Evolutionary conservation across 2,329 filamentous ascomycete species (phyloP).

Genomic region (Bipolaris bicolor): DNA sequence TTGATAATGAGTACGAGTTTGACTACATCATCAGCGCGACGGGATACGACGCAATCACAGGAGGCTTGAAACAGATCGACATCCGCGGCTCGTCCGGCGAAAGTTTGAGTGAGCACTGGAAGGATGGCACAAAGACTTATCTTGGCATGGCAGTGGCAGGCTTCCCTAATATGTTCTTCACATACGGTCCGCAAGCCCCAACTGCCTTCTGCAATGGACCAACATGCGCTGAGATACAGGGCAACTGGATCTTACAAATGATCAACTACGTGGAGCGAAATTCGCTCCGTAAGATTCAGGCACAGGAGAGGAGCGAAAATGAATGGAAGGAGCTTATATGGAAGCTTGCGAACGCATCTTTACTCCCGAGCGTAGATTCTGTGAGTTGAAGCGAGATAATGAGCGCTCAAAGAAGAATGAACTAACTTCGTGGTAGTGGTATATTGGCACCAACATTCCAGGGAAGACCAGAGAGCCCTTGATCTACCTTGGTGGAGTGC

Average conservation of each 20-base stretch:
- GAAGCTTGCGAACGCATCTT: constrained; percentile 53
- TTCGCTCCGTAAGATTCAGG: constrained; percentile 59
- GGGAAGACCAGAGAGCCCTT: constrained; percentile 61
- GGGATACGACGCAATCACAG: constrained; percentile 52
- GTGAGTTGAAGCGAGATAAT: not conserved
- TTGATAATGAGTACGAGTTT: constrained; percentile 55
- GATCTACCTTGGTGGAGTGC: constrained; percentile 52
- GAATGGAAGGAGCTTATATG: constrained; percentile 59
- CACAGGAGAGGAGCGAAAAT: constrained; percentile 53
- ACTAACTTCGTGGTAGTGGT: constrained; percentile 47
- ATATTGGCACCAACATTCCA: constrained; percentile 63
- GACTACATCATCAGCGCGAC: constrained; percentile 60
- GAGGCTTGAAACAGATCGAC: constrained; percentile 45
- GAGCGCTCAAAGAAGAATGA: not conserved
- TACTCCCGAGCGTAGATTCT: constrained; percentile 56
- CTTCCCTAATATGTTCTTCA: constrained; percentile 50
- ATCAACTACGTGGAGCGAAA: constrained; percentile 58
- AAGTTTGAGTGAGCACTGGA: constrained; percentile 25
- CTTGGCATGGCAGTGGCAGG: constrained; percentile 48
- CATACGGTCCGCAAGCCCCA: constrained; percentile 63
- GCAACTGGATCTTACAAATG: constrained; percentile 60
- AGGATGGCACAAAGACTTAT: constrained; percentile 37
- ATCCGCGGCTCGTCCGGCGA: constrained; percentile 40
- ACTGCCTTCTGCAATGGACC: constrained; percentile 65
- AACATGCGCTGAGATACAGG: constrained; percentile 61